Evolutionary conservation across 2,329 filamentous ascomycete genomes (phyloP), one percentile per base, ranked within the genome.

Genomic region (Thelonectria discophora): DNA sequence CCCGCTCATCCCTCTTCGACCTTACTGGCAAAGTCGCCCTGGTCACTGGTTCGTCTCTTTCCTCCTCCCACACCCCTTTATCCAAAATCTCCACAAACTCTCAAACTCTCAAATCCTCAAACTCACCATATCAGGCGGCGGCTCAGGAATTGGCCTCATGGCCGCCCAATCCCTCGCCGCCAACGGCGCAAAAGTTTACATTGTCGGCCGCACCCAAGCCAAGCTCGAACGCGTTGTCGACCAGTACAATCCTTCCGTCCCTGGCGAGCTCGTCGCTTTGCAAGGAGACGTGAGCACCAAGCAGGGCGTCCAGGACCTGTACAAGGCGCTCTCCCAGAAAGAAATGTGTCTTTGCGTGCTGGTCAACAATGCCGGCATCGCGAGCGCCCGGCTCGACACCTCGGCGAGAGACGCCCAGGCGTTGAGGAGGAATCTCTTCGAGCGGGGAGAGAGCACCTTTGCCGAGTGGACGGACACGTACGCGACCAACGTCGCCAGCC

Each of bases 401-500:
- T 83, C 87, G 65, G 79, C 80, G 27, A 81, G 82, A 43, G 80
- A 82, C 0, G 69, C 73, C 1, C 80, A 83, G 55, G 82, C 85
- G 50, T 79, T 89, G 60, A 85, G 83, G 63, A 72, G 85, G 57
- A 87, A 88, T 74, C 80, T 91, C 27, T 95, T 93, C 78, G 86
- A 93, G 52, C 81, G 84, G 43, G 82, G 89, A 58, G 70, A 75
- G 1, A 73, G 77, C 3, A 86, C 79, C 0, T 82, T 91, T 58
- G 86, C 91, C 34, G 86, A 90, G 69, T 95, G 91, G 92, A 83
- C 83, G n/a, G 77, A 84, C 42, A 86, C 87, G 0, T 94, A 90
- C 80, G 85, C 86, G 60, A 92, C 90, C 18, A 93, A 96, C 66
- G 91, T 94, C 11, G 86, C 91, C 32, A 86, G 84, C 62, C 81